Evolutionary conservation across 305 asterid species (phyloP).

Genomic region (Rubia peregrina): DNA sequence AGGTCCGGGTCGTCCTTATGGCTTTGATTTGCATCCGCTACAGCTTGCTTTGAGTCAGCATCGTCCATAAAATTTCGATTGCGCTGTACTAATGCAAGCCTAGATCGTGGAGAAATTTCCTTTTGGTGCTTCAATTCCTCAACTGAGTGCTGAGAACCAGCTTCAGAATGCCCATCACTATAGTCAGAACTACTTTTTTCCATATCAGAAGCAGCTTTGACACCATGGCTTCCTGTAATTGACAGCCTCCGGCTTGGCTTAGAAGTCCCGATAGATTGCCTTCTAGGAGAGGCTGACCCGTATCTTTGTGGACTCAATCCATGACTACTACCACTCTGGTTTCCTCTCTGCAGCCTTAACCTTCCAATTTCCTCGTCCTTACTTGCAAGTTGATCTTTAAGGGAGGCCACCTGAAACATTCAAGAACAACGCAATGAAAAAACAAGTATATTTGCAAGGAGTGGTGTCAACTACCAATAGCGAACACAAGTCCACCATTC

Average conservation of each 20-base stretch:
- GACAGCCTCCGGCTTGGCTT: conserved; percentile 32
- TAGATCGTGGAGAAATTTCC: conserved; percentile 43
- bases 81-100: conserved; percentile 44
- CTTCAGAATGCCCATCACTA: conserved; percentile 24
- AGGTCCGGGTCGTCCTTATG: conserved; percentile 53
- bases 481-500: too few species aligned
- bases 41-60: conserved; percentile 27
- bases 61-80: conserved; percentile 33
- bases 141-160: conserved; percentile 13
- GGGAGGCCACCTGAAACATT: conserved; percentile 25
- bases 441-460: background rate
- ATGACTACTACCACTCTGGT: conserved; percentile 41
- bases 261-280: conserved; percentile 37
- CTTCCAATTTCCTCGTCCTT: conserved; percentile 32
- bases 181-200: conserved; percentile 42
- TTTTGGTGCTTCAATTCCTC: conserved; percentile 17
- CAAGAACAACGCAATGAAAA: background rate
- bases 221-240: conserved; percentile 29
- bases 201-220: conserved; percentile 23
- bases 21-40: conserved; percentile 33
- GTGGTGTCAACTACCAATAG: too few species aligned
- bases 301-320: conserved; percentile 41
- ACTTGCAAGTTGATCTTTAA: conserved; percentile 25
- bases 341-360: conserved; percentile 36
- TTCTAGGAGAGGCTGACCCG: conserved; percentile 21